A percentile compares a stretch with the other conserved stretches of the same genome.
phyloP scores from a whole-genome alignment of 371 early-diverging fungal species.

The Circinella umbellata region DNA sequence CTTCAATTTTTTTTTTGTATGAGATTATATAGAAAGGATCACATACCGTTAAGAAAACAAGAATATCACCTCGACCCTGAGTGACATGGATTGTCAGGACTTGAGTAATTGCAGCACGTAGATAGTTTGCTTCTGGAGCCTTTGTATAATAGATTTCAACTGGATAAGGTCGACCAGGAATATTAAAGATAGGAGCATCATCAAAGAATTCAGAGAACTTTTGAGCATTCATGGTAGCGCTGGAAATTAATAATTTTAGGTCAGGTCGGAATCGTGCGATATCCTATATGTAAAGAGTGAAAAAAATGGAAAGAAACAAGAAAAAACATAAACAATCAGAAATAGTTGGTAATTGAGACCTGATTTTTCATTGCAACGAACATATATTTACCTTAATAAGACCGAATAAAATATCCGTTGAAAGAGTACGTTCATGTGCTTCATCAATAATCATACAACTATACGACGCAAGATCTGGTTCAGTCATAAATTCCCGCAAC shows the following conservation, averaged over 20 bases:
- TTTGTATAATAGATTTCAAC: conserved; percentile 96
- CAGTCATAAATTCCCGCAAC: conserved; percentile 97
- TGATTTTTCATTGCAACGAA: conserved; percentile 13
- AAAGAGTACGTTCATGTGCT: conserved; percentile 99
- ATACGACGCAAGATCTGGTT: conserved; percentile 93
- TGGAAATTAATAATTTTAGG: conserved; percentile 95
- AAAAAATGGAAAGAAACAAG: neutral
- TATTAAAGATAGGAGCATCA: conserved; percentile 93
- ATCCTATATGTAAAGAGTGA: conserved; percentile 51
- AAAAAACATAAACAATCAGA: conserved; percentile 8
- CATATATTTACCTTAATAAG: conserved; percentile 77
- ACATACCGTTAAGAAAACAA: conserved; percentile 94
- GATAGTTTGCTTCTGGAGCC: conserved; percentile 97
- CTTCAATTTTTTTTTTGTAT: too few species aligned
- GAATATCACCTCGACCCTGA: conserved; percentile 91
- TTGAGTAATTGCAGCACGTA: conserved; percentile 92
- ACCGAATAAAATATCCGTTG: conserved; percentile 98
- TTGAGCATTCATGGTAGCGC: conserved; percentile 98
- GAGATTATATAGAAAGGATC: neutral
- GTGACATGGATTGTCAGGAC: conserved; percentile 96
- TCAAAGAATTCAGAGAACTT: conserved; percentile 97
- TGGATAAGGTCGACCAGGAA: conserved; percentile 93
- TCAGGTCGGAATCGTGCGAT: conserved; percentile 94
- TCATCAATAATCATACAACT: conserved; percentile 98
- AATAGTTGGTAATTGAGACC: conserved; percentile 26